Evolutionary conservation across 2,329 filamentous ascomycete species (phyloP), one percentile per base, ranked within the genome.

Genomic region (Neospermospora avenae): DNA sequence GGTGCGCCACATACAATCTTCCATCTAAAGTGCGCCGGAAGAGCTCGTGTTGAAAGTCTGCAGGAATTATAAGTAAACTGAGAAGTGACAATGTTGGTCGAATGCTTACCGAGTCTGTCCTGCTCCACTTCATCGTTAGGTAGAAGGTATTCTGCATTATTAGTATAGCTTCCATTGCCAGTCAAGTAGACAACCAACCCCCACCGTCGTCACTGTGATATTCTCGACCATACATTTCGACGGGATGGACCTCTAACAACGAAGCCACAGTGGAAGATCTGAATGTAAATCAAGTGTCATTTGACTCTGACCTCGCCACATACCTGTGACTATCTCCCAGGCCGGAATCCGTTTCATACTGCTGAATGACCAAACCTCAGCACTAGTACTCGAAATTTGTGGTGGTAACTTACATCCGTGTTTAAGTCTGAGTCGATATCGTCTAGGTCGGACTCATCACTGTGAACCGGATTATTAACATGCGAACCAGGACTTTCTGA

Each of bases 11-110:
- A 37, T 60, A 41, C 14, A 69, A 46, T 22, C 63, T 66, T 13
- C 61, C 62, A 22, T 65, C 55, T 3, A 67, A 39, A 34, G 63
- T 62, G 35, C 68, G 39, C 10, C 41, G 41, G 57, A 68, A 69
- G 8, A 65, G 54, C 31, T 69, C 63, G 52, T 69, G 65, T 51
- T 66, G 62, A 24, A 65, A 63, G 63, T 68, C 52, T 34, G 39
- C 22, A 55, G 39, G 2, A 35, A n/a, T 45, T 44, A 44, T 45
- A 31, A 55, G 16, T 34, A 24, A 45, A 3, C 28, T 31, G 16
- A 55, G 52, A 20, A 42, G 39, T 16, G 18, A 22, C n/a, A 45
- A n/a, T n/a, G n/a, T 31, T 3, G 24, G 22, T 31, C 39, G 34
- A 53, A 24, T 55, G 8, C 52, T 55, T 24, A 55, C 52, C 62